A percentile compares a stretch with the other conserved stretches of the same genome.
Conservation (phyloP, 257 asterid species). For the Anisodus tanguticus region DNA sequence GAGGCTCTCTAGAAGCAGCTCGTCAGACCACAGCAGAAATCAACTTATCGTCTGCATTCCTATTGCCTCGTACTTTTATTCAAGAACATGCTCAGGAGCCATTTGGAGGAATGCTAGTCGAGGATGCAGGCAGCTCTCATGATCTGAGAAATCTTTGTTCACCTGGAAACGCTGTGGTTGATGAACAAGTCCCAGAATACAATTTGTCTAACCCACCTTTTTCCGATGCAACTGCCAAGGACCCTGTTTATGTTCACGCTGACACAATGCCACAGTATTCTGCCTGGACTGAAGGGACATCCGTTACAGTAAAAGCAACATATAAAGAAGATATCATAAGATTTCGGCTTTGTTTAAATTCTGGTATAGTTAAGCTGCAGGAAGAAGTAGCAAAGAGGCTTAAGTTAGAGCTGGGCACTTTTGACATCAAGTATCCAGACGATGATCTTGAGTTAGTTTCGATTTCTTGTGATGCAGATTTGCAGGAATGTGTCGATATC, state of each 20-base stretch:
- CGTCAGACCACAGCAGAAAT: slow-evolving; percentile 48
- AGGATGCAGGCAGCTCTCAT: slow-evolving; percentile 84
- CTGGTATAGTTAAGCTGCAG: slow-evolving; percentile 33
- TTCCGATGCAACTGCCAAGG: slow-evolving; percentile 43
- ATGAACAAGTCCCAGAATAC: slow-evolving; percentile 55
- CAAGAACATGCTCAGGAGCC: slow-evolving; percentile 47
- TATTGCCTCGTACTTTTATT: slow-evolving; percentile 43
- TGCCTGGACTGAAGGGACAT: slow-evolving; percentile 52
- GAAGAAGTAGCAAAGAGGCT: slow-evolving; percentile 53
- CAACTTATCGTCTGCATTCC: slow-evolving; percentile 51
- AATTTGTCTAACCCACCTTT: slow-evolving; percentile 54
- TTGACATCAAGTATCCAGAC: slow-evolving; percentile 77
- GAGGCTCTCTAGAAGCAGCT: slow-evolving; percentile 37
- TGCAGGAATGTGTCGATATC: slow-evolving; percentile 69
- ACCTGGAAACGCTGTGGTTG: slow-evolving; percentile 50
- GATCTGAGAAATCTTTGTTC: slow-evolving; percentile 70
- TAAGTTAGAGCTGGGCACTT: slow-evolving; percentile 73
- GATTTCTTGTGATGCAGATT: slow-evolving; percentile 72
- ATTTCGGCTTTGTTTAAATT: slow-evolving; percentile 33
- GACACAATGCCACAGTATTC: slow-evolving; percentile 44
- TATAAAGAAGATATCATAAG: slow-evolving; percentile 39
- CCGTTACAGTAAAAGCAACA: slow-evolving; percentile 61
- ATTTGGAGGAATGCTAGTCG: slow-evolving; percentile 62
- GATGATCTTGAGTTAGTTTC: slow-evolving; percentile 87
- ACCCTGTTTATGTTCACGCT: slow-evolving; percentile 43